Base-by-base conservation (phyloP, 2,329 filamentous ascomycete genomes). In the Arthrobotrys megalospora region DNA sequence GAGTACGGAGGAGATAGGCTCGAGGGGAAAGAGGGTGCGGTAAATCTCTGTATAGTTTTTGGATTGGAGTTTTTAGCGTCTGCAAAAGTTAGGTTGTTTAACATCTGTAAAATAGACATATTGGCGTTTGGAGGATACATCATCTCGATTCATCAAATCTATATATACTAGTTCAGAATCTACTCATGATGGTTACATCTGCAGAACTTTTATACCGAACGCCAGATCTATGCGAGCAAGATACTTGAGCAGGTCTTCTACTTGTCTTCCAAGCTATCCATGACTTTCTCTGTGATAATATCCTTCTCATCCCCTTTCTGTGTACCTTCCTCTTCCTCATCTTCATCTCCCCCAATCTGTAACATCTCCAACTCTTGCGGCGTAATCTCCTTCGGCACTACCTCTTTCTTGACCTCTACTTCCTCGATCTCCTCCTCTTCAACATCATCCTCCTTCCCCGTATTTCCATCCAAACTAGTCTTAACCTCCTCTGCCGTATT, bases 11-110 rank as follows among this genome's bases (percentile, higher is more conserved):
- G 80, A 80, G 21, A 66, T 28, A 28, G 24, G 24, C 24, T 28
- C 53, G 11, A 90, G 89, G 86, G 85, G 88, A 82, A 91, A 89
- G 85, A 82, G 90, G 47, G 84, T 36, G 48, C 65, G 65, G 52
- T 69, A 64, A 28, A 12, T 21, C 6, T 2, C 10, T 10, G 34
- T 16, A n/a, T 19, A 36, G n/a, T 50, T 12, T 48, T 65, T 60
- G 43, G 48, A 21, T 52, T 66, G 69, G 60, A 73, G 69, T 73
- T 73, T 48, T 55, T 66, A 50, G 69, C 16, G 62, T 41, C 34
- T 65, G 58, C 47, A 73, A 73, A 66, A 73, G 69, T 60, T 66
- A 0, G 12, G 6, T 12, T 45, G 16, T 1, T 53, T 38, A 10
- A 28, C 21, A 21, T 60, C 2, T 64, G 55, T 72, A 72, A 21